Evolutionary conservation across 1,139 yeast species (phyloP).

Genomic region (Nakaseomyces delphensis): DNA sequence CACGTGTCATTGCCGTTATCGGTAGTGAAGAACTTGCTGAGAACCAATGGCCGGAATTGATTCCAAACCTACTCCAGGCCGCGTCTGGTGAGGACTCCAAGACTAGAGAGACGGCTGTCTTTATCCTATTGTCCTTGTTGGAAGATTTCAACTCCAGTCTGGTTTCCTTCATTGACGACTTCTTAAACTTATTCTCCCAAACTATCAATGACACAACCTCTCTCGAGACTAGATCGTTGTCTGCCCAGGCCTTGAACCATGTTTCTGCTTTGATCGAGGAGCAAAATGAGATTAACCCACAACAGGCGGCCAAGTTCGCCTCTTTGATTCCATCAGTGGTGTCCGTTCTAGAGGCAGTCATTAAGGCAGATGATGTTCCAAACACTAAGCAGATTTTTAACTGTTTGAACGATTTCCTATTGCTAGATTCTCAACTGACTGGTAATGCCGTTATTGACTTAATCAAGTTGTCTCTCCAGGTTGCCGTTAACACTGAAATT

Average conservation of each 20-base stretch:
- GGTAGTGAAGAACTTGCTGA: slow-evolving; percentile 65
- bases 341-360: slow-evolving; percentile 67
- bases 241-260: slow-evolving; percentile 75
- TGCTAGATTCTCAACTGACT: slow-evolving; percentile 66
- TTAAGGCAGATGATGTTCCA: slow-evolving; percentile 61
- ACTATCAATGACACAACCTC: slow-evolving; percentile 63
- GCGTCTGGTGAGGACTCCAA: slow-evolving; percentile 54
- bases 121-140: slow-evolving; percentile 64
- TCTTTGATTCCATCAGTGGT: slow-evolving; percentile 73
- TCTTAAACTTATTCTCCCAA: slow-evolving; percentile 56
- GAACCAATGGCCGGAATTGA: slow-evolving; percentile 67
- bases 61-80: slow-evolving; percentile 62
- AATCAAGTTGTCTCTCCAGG: slow-evolving; percentile 65
- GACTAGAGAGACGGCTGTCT: slow-evolving; percentile 78
- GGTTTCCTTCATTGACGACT: slow-evolving; percentile 53
- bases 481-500: slow-evolving; percentile 55
- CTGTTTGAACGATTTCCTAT: slow-evolving; percentile 71
- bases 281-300: slow-evolving; percentile 40
- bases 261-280: slow-evolving; percentile 61
- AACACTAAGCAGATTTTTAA: slow-evolving; percentile 72
- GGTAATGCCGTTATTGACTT: slow-evolving; percentile 69
- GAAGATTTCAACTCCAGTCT: slow-evolving; percentile 67
- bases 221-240: slow-evolving; percentile 67
- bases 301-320: slow-evolving; percentile 52
- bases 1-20: slow-evolving; percentile 82